Percentiles rank a stretch among this genome's conserved stretches.
phyloP scores from a whole-genome alignment of 192 early-diverging fungal genomes.

The Gamsiella multidivaricata region DNA sequence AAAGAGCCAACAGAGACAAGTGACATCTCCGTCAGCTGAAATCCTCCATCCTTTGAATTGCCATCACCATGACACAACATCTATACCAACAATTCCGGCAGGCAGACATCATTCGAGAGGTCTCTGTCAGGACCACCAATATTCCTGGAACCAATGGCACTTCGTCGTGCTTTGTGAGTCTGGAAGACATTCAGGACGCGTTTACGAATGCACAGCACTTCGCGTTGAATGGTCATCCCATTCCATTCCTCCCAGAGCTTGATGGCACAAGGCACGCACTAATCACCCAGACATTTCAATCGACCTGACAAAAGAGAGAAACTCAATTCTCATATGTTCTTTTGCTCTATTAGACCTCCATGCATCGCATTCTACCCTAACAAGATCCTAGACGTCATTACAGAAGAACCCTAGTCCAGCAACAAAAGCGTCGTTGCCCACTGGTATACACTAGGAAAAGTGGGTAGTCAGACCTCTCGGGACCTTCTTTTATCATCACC shows the following conservation, averaged over 20 bases:
- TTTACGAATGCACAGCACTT: no score
- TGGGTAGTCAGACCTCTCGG: neutral
- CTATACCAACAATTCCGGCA: neutral
- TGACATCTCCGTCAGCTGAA: no score
- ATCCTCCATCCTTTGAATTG: no score
- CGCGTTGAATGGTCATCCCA: no score
- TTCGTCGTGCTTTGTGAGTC: no score
- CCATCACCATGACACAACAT: neutral
- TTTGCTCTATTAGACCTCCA: neutral
- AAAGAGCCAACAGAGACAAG: no score
- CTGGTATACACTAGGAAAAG: no score
- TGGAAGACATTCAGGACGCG: no score
- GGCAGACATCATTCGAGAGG: neutral
- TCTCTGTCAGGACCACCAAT: neutral
- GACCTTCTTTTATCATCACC: neutral
- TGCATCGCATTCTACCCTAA: constrained; percentile 2
- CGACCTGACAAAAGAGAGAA: neutral
- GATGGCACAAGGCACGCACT: neutral
- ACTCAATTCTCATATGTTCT: neutral
- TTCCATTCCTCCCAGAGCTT: neutral
- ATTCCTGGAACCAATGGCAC: no score
- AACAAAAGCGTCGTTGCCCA: no score
- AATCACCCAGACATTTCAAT: neutral
- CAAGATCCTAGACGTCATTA: neutral
- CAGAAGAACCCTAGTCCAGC: neutral